A percentile compares a stretch with the other conserved stretches of the same genome.
These are phyloP conservation scores for Pisolithus orientalis DNA, from an alignment of 768 basidiomycete species.

Conservation along the genomic window DNA sequence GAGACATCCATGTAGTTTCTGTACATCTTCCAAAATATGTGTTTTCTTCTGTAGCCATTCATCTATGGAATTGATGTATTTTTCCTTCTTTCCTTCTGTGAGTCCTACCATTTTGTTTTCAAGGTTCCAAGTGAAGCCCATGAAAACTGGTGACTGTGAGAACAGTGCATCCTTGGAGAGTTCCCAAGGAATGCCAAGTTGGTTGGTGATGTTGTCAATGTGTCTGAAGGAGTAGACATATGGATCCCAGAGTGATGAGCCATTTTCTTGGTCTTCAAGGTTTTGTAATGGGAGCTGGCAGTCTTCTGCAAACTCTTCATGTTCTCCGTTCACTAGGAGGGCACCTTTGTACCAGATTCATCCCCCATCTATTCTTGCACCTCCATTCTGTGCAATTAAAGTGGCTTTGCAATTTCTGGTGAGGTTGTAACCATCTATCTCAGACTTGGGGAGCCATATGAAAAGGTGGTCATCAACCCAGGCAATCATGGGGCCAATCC, in stretches of 20 bases:
- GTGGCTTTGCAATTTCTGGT: too few species aligned
- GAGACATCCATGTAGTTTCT: slow-evolving; percentile 35
- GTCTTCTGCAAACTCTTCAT: slow-evolving; percentile 32
- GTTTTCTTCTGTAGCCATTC: slow-evolving; percentile 12
- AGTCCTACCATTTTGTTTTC: slow-evolving; percentile 15
- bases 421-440: too few species aligned
- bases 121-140: slow-evolving; percentile 27
- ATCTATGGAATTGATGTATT: slow-evolving; percentile 25
- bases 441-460: slow-evolving; percentile 22
- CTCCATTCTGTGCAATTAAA: background rate
- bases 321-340: slow-evolving; percentile 5
- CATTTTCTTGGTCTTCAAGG: slow-evolving; percentile 15
- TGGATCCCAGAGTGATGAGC: slow-evolving; percentile 6
- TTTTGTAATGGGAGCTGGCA: slow-evolving; percentile 6
- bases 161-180: slow-evolving; percentile 24
- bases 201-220: slow-evolving; percentile 29
- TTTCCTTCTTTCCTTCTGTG: slow-evolving; percentile 16
- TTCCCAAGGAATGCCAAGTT: slow-evolving; percentile 28
- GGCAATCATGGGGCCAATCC: too few species aligned
- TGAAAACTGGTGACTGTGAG: slow-evolving; percentile 12
- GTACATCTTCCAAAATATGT: slow-evolving; percentile 16
- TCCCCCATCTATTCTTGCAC: slow-evolving; percentile 1
- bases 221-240: slow-evolving; percentile 10
- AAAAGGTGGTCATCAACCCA: slow-evolving; percentile 6
- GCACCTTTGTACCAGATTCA: slow-evolving; percentile 24